Evolutionary conservation across 495 filamentous ascomycete genomes (phyloP).

Genomic region (Talaromyces liani): DNA sequence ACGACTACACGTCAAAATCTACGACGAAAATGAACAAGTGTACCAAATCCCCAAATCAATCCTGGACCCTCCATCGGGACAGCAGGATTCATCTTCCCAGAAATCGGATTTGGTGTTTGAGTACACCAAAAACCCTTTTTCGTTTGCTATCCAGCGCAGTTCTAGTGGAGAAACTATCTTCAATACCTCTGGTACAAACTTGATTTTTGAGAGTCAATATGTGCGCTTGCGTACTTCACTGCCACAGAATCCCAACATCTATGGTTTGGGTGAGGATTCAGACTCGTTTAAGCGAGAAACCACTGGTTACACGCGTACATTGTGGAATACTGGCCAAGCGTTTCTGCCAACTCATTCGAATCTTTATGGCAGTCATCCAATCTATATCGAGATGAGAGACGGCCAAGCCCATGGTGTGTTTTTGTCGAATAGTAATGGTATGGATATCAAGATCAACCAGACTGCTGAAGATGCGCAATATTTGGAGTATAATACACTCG

Average conservation of each 20-base stretch:
- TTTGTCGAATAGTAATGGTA: constrained; percentile 53
- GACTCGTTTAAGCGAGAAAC: constrained; percentile 34
- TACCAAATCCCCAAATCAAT: constrained; percentile 74
- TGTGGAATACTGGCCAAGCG: constrained; percentile 18
- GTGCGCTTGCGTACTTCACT: constrained; percentile 41
- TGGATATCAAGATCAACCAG: constrained; percentile 57
- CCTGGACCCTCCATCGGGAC: constrained; percentile 53
- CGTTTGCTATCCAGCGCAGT: constrained; percentile 36
- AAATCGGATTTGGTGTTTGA: constrained; percentile 32
- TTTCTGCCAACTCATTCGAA: constrained; percentile 20
- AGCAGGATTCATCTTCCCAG: not conserved
- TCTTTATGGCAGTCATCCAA: constrained; percentile 46
- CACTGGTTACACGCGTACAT: constrained; percentile 50
- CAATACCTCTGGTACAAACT: constrained; percentile 29
- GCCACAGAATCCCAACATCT: constrained; percentile 47
- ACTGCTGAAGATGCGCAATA: constrained; percentile 23
- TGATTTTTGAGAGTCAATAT: constrained; percentile 52
- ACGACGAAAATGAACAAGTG: constrained; percentile 62
- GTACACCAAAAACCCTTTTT: constrained; percentile 46
- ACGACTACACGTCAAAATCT: constrained; percentile 80
- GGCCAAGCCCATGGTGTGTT: constrained; percentile 42
- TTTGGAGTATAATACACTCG: constrained; percentile 61
- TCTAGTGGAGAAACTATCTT: constrained; percentile 44
- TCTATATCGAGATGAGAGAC: constrained; percentile 43
- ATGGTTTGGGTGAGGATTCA: constrained; percentile 47